phyloP scores from a whole-genome alignment of 1,139 yeast genomes.

The Kodamaea arcana region DNA sequence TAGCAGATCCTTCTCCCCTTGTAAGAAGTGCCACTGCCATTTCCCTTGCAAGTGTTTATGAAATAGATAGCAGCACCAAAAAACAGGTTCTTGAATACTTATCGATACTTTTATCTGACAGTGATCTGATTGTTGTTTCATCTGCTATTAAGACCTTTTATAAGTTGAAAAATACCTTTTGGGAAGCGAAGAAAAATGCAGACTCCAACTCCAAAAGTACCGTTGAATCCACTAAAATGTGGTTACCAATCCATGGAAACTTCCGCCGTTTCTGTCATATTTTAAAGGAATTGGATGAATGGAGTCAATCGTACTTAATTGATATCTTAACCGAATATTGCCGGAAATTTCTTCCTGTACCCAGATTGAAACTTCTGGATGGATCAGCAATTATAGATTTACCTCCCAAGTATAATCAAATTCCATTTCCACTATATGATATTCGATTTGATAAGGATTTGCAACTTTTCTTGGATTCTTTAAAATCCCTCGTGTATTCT shows the following conservation, averaged over 20 bases:
- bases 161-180: conserved; percentile 30
- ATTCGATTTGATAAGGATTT: conserved; percentile 54
- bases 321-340: conserved; percentile 67
- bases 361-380: conserved; percentile 31
- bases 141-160: conserved; percentile 60
- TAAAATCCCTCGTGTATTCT: conserved; percentile 43
- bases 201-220: not conserved
- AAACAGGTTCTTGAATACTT: conserved; percentile 48
- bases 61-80: conserved; percentile 27
- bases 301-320: conserved; percentile 63
- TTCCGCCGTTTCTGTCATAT: conserved; percentile 58
- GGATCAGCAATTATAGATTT: conserved; percentile 25
- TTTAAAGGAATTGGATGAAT: conserved; percentile 61
- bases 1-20: conserved; percentile 66
- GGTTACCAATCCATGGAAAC: conserved; percentile 69
- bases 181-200: too few relatives aligned
- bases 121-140: conserved; percentile 62
- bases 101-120: conserved; percentile 56
- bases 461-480: conserved; percentile 45
- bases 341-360: conserved; percentile 54
- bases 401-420: conserved; percentile 33
- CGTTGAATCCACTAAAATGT: conserved; percentile 46
- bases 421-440: conserved; percentile 32
- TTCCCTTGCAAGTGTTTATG: conserved; percentile 65
- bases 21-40: conserved; percentile 81